phyloP scores from a whole-genome alignment of 768 basidiomycete genomes.

The Termitomyces sp. region DNA sequence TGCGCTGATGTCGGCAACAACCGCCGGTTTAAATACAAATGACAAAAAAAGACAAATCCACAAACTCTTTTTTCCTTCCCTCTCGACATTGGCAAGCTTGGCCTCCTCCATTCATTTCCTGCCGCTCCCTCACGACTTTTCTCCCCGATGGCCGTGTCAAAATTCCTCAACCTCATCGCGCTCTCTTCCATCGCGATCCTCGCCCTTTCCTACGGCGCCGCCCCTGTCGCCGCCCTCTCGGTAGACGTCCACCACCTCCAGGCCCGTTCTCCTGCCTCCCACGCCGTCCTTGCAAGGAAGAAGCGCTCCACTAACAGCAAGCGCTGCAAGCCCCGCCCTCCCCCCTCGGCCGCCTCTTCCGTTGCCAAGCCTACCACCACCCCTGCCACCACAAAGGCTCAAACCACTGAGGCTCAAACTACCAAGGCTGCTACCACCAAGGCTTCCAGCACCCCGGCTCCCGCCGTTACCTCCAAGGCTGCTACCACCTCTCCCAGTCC shows the following conservation, averaged over 20 bases:
- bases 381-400: not conserved
- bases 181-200: conserved; percentile 54
- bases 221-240: conserved; percentile 49
- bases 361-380: conserved; percentile 14
- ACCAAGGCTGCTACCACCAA: conserved; percentile 6
- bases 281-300: conserved; percentile 43
- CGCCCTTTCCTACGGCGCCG: conserved; percentile 39
- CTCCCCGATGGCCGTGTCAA: conserved; percentile 36
- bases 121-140: conserved; percentile 18
- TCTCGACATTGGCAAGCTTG: conserved; percentile 17
- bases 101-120: conserved; percentile 21
- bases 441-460: conserved; percentile 6
- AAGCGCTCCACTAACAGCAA: conserved; percentile 37
- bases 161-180: conserved; percentile 53
- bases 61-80: conserved; percentile 6
- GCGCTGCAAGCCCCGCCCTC: conserved; percentile 54
- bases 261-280: conserved; percentile 40
- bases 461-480: conserved; percentile 8
- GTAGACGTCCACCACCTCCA: conserved; percentile 30
- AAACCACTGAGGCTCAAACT: conserved; percentile 5
- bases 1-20: conserved; percentile 18
- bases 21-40: conserved; percentile 14
- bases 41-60: conserved; percentile 6
- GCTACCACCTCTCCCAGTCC: conserved; percentile 1
- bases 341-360: conserved; percentile 18